Percentiles rank a stretch among this genome's conserved stretches.
These are phyloP conservation scores for Neurospora sp. DNA, from an alignment of 495 filamentous ascomycete species.

Conservation along the genomic window DNA sequence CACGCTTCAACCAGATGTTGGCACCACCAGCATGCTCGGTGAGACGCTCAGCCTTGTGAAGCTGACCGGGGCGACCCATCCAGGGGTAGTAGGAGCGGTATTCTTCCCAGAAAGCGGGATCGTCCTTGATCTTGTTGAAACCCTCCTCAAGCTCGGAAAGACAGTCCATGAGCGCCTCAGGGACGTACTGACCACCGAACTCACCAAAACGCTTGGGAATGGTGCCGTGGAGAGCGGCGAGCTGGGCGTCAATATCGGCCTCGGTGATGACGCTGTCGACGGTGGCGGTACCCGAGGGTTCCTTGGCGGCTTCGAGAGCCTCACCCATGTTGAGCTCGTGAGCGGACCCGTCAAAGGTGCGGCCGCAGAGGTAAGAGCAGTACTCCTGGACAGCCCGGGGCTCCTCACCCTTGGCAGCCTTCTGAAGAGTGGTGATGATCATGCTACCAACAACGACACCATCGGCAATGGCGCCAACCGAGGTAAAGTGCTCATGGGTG, in stretches of 20 bases:
- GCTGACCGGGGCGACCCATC: slow-evolving; percentile 88
- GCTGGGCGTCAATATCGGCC: slow-evolving; percentile 33
- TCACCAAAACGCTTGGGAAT: slow-evolving; percentile 84
- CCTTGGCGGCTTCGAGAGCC: slow-evolving; percentile 43
- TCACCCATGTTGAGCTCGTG: slow-evolving; percentile 56
- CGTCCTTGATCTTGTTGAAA: slow-evolving; percentile 77
- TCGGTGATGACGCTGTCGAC: slow-evolving; percentile 37
- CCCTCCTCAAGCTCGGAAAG: slow-evolving; percentile 80
- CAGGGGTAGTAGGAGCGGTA: slow-evolving; percentile 94
- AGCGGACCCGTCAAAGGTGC: slow-evolving; percentile 37
- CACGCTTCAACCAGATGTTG: slow-evolving; percentile 90
- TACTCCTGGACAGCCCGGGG: slow-evolving; percentile 76
- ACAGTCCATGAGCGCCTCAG: slow-evolving; percentile 96
- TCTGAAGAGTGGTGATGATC: slow-evolving; percentile 69
- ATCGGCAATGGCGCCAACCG: slow-evolving; percentile 72
- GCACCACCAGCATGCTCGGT: slow-evolving; percentile 84
- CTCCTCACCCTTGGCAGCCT: slow-evolving; percentile 58
- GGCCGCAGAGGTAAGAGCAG: slow-evolving; percentile 69
- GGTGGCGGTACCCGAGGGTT: slow-evolving; percentile 42
- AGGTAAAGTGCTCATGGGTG: slow-evolving; percentile 86
- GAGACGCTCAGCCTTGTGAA: slow-evolving; percentile 79
- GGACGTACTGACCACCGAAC: slow-evolving; percentile 98
- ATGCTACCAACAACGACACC: slow-evolving; percentile 97
- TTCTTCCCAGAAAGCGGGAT: slow-evolving; percentile 93
- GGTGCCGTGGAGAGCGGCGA: slow-evolving; percentile 38